phyloP scores from a whole-genome alignment of 345 rosid genomes.

The Populus alba region DNA sequence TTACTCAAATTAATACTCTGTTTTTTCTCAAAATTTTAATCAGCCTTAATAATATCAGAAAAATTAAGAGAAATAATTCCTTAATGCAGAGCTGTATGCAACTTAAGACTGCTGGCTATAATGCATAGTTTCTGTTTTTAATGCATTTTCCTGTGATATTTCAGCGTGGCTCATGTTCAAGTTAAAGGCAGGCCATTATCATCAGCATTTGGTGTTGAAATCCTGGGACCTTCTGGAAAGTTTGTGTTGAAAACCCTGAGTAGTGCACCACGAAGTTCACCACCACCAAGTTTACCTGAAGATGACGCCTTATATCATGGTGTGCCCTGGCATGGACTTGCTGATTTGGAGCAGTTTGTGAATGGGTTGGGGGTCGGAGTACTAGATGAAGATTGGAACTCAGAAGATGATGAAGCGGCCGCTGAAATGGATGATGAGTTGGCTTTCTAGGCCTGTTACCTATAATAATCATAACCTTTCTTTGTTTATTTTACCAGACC shows the following conservation, averaged over 20 bases:
- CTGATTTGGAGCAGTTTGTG: constrained; percentile 48
- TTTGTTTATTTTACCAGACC: not conserved
- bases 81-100: not conserved
- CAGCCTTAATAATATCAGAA: not conserved
- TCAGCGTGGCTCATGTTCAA: constrained; percentile 74
- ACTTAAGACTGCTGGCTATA: not conserved
- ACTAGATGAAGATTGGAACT: constrained; percentile 40
- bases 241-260: constrained; percentile 49
- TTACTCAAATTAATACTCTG: not conserved
- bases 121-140: not conserved
- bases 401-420: constrained; percentile 41
- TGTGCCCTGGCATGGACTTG: constrained; percentile 19
- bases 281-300: constrained; percentile 21
- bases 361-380: constrained; percentile 43
- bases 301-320: constrained; percentile 3
- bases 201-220: constrained; percentile 45
- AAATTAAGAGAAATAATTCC: not conserved
- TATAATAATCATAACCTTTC: not conserved
- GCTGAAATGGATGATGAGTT: constrained; percentile 46
- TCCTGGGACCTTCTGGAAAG: constrained; percentile 44
- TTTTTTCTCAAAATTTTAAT: not conserved
- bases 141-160: constrained; percentile 19
- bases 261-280: constrained; percentile 32
- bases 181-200: constrained; percentile 60
- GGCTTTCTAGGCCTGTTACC: not conserved